phyloP scores from a whole-genome alignment of 805 yeast species.

The Wickerhamiella vanderwaltii region DNA sequence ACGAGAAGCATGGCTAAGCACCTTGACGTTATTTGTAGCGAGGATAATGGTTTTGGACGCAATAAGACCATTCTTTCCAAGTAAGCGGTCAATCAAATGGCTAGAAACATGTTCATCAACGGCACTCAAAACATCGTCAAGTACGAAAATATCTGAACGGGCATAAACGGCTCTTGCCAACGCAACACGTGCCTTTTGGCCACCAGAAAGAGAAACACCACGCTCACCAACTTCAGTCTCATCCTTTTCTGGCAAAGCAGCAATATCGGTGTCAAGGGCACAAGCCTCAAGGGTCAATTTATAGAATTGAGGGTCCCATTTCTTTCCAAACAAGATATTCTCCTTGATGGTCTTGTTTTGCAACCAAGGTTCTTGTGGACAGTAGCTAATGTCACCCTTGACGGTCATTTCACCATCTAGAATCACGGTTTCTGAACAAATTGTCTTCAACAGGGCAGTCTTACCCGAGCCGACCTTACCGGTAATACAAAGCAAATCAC shows the following conservation, averaged over 20 bases:
- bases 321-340: slow-evolving; percentile 81
- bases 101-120: slow-evolving; percentile 96
- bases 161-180: slow-evolving; percentile 94
- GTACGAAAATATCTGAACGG: slow-evolving; percentile 77
- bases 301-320: slow-evolving; percentile 70
- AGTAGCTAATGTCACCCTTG: slow-evolving; percentile 69
- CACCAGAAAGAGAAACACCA: slow-evolving; percentile 93
- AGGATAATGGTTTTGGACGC: slow-evolving; percentile 57
- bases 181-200: slow-evolving; percentile 91
- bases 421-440: slow-evolving; percentile 66
- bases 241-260: slow-evolving; percentile 78
- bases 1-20: slow-evolving; percentile 56
- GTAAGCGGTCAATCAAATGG: slow-evolving; percentile 65
- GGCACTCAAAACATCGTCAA: slow-evolving; percentile 91
- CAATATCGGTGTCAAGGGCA: slow-evolving; percentile 69
- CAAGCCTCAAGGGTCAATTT: slow-evolving; percentile 74
- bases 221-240: slow-evolving; percentile 91
- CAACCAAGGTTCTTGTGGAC: slow-evolving; percentile 84
- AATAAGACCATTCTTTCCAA: slow-evolving; percentile 61
- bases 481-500: slow-evolving; percentile 66
- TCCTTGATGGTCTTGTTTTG: slow-evolving; percentile 83
- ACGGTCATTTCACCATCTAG: slow-evolving; percentile 52
- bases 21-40: slow-evolving; percentile 73
- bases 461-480: slow-evolving; percentile 84
- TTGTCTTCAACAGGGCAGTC: slow-evolving; percentile 60